phyloP scores from a whole-genome alignment of 1,284 basidiomycete species.

The Chalciporus sp. region DNA sequence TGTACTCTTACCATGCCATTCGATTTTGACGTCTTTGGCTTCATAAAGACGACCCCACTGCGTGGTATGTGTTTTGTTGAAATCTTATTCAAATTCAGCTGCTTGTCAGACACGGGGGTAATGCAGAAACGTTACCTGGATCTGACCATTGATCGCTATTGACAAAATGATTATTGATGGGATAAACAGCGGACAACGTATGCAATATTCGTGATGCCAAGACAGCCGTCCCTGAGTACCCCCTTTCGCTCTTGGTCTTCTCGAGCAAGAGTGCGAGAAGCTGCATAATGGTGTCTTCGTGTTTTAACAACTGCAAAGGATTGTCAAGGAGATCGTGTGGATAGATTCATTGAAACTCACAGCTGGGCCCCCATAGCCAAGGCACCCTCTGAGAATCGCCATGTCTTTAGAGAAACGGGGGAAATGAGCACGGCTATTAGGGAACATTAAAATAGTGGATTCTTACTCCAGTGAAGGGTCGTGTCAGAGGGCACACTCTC shows the following conservation, averaged over 20 bases:
- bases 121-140: conserved; percentile 50
- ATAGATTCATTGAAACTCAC: conserved; percentile 42
- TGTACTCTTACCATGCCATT: conserved; percentile 78
- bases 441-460: conserved; percentile 6
- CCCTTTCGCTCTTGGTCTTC: conserved; percentile 87
- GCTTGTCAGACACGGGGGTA: background rate
- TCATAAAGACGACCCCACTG: conserved; percentile 88
- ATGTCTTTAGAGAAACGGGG: conserved; percentile 52
- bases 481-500: conserved; percentile 87
- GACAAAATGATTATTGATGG: conserved; percentile 80
- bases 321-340: conserved; percentile 2
- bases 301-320: conserved; percentile 60
- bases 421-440: conserved; percentile 7
- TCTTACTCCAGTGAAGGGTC: conserved; percentile 91
- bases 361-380: conserved; percentile 69
- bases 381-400: conserved; percentile 75
- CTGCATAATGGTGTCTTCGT: conserved; percentile 70
- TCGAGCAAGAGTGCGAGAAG: conserved; percentile 75
- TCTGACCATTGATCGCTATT: conserved; percentile 84
- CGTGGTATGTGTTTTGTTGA: conserved; percentile 71
- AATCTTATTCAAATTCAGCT: conserved; percentile 46
- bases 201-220: conserved; percentile 80
- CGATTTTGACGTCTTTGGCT: conserved; percentile 77
- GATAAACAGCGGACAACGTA: conserved; percentile 80
- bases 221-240: conserved; percentile 82